Evolutionary conservation across 116 monocot species (phyloP).

Genomic region (Phalaenopsis hybrid): DNA sequence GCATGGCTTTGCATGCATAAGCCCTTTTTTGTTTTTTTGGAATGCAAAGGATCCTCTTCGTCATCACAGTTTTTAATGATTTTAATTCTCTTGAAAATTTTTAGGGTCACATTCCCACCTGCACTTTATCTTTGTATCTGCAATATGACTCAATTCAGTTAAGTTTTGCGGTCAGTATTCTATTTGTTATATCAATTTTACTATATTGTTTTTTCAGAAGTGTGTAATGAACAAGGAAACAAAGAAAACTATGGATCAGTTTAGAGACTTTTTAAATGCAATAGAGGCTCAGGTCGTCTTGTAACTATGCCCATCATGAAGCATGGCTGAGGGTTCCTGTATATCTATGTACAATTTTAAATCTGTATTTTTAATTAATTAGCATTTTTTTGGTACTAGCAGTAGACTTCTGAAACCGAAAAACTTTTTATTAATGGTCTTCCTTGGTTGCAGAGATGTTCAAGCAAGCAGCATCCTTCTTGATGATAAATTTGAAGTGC

Average conservation of each 20-base stretch:
- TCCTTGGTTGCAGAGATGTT: slow-evolving; percentile 49
- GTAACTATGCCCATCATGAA: not conserved
- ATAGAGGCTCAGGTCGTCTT: too few relatives aligned
- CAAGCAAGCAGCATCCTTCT: slow-evolving; percentile 91
- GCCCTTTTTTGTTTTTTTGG: not conserved
- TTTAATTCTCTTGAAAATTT: not conserved
- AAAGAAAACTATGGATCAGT: too few relatives aligned
- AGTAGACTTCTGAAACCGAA: not conserved
- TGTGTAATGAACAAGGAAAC: too few relatives aligned
- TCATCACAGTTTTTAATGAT: not conserved
- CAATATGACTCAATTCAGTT: too few relatives aligned
- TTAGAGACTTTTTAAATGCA: too few relatives aligned
- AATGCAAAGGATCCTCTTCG: not conserved
- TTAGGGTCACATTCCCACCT: too few relatives aligned
- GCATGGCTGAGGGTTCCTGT: not conserved
- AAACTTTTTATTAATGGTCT: not conserved
- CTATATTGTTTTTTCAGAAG: too few relatives aligned
- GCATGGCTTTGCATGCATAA: not conserved
- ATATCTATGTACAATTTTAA: not conserved
- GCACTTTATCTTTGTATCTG: too few relatives aligned
- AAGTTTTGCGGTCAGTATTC: too few relatives aligned
- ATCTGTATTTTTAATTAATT: not conserved
- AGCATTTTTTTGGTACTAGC: not conserved
- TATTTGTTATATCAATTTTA: too few relatives aligned
- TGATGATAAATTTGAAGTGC: slow-evolving; percentile 87